These are phyloP conservation scores for Nannochloropsis oceanica DNA, from an alignment of 108 stramenopile species.

Conservation along the genomic window DNA sequence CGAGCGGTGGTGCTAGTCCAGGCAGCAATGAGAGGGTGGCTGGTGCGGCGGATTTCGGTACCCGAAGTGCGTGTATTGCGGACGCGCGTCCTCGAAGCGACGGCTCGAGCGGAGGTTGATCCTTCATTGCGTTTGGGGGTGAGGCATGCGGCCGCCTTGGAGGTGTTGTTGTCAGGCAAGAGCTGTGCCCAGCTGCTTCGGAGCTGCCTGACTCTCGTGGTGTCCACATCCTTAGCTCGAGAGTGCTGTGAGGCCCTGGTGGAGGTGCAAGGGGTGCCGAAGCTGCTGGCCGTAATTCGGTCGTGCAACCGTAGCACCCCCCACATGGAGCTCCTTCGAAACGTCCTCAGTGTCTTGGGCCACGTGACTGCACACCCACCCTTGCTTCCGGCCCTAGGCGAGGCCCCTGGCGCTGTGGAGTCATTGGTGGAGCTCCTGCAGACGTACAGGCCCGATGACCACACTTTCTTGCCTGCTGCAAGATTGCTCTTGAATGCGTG, in stretches of 20 bases:
- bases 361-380: background rate
- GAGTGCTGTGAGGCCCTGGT: background rate
- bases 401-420: background rate
- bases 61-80: background rate
- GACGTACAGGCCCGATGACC: background rate
- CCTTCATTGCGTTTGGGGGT: background rate
- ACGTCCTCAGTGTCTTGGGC: background rate
- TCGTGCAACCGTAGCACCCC: background rate
- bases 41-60: background rate
- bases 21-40: background rate
- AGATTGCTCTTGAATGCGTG: background rate
- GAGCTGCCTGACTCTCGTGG: background rate
- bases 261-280: background rate
- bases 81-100: background rate
- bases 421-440: background rate
- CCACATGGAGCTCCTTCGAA: background rate
- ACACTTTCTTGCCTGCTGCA: background rate
- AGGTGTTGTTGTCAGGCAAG: background rate
- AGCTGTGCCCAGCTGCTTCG: background rate
- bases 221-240: background rate
- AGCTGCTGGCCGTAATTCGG: background rate
- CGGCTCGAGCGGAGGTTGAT: background rate
- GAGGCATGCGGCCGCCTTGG: background rate
- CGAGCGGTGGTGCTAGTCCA: background rate
- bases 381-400: background rate